Evolutionary conservation across 2,329 filamentous ascomycete species (phyloP), one percentile per base, ranked within the genome.

Genomic region (Penicillium sp.): DNA sequence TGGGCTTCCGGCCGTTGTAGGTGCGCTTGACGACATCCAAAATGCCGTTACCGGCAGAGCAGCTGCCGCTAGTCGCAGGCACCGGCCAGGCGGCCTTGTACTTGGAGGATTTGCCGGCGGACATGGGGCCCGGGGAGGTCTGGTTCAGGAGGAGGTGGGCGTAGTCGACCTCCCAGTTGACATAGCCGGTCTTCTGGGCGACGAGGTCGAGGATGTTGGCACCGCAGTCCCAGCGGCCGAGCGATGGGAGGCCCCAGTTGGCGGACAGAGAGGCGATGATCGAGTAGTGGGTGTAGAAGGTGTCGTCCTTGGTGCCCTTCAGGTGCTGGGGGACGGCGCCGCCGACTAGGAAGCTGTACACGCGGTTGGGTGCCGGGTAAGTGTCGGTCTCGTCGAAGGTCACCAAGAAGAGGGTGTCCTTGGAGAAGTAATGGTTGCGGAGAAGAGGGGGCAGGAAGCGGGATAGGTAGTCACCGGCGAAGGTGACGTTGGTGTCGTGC

Each of bases 361-460:
- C 76, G 27, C 74, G 74, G 74, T 93, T 93, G 53, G 78, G 76
- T 17, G 72, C 67, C 4, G 72, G 64, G 65, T 89, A 88, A 7
- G 77, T 80, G 54, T 83, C 78, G 61, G 82, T 86, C 69, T 93
- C 87, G 50, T 93, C 87, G 57, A 88, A 93, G 7, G 81, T 90
- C 44, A 93, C 64, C 4, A 91, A 70, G 7, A 93, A 76, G 1
- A 93, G 75, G 0, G 85, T 90, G 57, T 85, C 79, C 34, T 85
- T 70, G 79, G 83, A 85, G 65, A 93, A 91, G 51, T 83, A 77
- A 33, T 71, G 64, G 68, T 91, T 77, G 23, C 74, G 62, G 5
- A 93, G 73, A 7, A 93, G 79, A 0, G 86, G 85, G 41, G 79
- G 75, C 1, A 93, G 65, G 68, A 89, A 90, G 33, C 59, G 68